phyloP scores from a whole-genome alignment of 1,139 yeast species.

The Taphrina pruni region DNA sequence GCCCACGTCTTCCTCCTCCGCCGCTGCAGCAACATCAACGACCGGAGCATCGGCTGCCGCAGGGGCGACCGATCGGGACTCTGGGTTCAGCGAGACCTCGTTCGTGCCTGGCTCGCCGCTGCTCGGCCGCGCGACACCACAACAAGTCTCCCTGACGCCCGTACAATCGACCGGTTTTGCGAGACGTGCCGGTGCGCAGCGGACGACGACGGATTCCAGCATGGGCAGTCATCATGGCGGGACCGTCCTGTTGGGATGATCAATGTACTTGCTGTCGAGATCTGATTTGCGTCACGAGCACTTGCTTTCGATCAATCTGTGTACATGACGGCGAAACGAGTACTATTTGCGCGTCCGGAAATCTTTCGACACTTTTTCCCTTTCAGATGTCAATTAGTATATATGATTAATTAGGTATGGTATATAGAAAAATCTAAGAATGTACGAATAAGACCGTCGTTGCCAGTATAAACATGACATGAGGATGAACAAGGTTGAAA shows the following conservation, averaged over 20 bases:
- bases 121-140: not conserved
- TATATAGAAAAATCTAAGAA: not conserved
- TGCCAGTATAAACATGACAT: no score
- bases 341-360: not conserved
- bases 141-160: not conserved
- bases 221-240: not conserved
- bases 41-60: not conserved
- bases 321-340: no score
- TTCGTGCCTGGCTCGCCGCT: constrained; percentile 22
- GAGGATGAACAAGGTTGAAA: no score
- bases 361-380: not conserved
- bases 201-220: not conserved
- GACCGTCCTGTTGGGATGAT: not conserved
- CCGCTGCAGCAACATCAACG: no score
- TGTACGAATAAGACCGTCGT: no score
- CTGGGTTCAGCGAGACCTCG: constrained; percentile 28
- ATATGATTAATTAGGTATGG: not conserved
- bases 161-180: constrained; percentile 12
- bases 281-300: no score
- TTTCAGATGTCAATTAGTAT: no score
- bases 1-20: no score
- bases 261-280: no score
- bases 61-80: constrained; percentile 7
- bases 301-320: no score
- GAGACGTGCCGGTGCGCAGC: constrained; percentile 4